Base-by-base conservation (phyloP, 2,329 filamentous ascomycete species). In the Myrmaecium sp. region DNA sequence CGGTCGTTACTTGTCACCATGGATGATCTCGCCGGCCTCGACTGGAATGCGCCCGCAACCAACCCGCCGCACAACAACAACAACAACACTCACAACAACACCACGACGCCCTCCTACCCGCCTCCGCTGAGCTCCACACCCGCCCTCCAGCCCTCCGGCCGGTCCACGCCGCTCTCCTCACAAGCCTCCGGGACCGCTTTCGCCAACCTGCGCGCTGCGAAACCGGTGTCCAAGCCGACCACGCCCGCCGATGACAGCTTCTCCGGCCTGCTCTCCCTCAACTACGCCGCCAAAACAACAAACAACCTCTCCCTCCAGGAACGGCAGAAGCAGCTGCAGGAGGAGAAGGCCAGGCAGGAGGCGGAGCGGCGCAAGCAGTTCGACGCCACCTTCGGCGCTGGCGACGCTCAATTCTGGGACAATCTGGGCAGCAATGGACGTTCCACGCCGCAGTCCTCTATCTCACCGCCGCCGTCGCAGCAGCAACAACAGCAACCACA, bases 291-390 rank as follows among this genome's bases (percentile, higher is more conserved):
- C 26, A 74, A 73, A 47, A 37, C 55, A 28, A 67, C 64, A 16
- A 75, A 72, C 49, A 89, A 77, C 36, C 59, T 94, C 10, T 69
- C 70, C 2, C 56, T 77, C 6, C 55, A 67, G 29, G 70, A 75
- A 41, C 64, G 69, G 27, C 72, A 77, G 47, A 65, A 58, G 41
- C 76, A 70, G 33, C 54, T 93, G 37, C 69, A 78, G 36, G 80
- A 92, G 50, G 74, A 82, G 41, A 79, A 81, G 50, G 66, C 70
- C 34, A 69, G 67, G 32, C 79, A 86, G 47, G 78, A 83, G 33
- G 75, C 74, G 31, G 75, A 84, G 46, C 68, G 69, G 44, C 68
- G 65, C 41, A 74, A 65, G 41, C 69, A 74, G 46, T 67, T 74
- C 40, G 80, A 89, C 36, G 64, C 69, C 16, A 73, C 86, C 33